Percentiles rank a stretch among this genome's conserved stretches.
phyloP scores from a whole-genome alignment of 73 alveolate species.

The Paramecium pentaurelia region DNA sequence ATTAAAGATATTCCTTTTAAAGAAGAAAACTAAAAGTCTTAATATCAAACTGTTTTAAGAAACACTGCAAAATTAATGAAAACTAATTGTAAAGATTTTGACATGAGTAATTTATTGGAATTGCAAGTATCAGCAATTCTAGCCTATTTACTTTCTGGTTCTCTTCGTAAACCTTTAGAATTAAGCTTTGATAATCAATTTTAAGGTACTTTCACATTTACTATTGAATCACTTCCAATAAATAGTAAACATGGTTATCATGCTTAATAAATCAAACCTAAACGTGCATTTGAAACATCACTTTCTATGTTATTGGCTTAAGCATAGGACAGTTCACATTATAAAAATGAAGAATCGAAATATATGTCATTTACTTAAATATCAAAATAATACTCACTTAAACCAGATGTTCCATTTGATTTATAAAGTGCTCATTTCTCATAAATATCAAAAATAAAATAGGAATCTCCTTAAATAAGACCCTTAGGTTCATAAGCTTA shows the following conservation, averaged over 20 bases:
- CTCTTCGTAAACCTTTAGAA: neutral
- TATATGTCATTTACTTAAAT: neutral
- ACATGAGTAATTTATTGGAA: neutral
- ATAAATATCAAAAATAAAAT: conserved; percentile 4
- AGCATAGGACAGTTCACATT: conserved; percentile 34
- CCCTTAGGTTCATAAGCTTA: neutral
- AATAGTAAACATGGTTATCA: neutral
- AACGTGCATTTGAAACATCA: conserved; percentile 23
- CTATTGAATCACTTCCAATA: neutral
- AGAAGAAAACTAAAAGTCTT: neutral
- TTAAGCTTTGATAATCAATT: neutral
- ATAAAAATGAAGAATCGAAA: conserved; percentile 22
- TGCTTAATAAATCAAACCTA: neutral
- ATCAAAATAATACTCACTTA: neutral
- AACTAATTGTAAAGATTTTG: conserved; percentile 23
- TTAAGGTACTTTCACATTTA: neutral
- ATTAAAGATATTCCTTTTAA: neutral
- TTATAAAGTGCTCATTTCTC: conserved; percentile 51
- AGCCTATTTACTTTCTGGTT: neutral
- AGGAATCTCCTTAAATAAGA: neutral
- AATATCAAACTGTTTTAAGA: neutral
- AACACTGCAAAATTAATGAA: neutral
- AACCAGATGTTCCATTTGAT: neutral
- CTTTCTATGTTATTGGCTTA: conserved; percentile 21
- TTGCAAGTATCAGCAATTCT: neutral